Percentiles rank a stretch among this genome's conserved stretches.
These are phyloP conservation scores for Avicennia marina DNA, from an alignment of 257 asterid genomes.

Conservation along the genomic window DNA sequence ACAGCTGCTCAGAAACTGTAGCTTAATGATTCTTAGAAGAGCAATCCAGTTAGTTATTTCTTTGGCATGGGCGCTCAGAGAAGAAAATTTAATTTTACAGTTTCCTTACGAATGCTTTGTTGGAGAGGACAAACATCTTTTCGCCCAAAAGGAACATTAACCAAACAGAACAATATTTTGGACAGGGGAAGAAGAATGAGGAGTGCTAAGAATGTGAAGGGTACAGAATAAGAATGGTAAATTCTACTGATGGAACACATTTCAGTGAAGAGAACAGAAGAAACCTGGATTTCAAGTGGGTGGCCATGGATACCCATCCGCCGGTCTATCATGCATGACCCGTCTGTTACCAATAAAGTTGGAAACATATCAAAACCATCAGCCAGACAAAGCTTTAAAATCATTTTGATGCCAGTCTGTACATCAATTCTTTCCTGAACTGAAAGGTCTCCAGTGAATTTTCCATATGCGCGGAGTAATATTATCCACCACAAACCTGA, in stretches of 20 bases:
- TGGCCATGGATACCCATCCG: conserved; percentile 92
- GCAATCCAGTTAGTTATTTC: neutral
- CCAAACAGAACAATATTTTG: neutral
- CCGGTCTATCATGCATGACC: conserved; percentile 88
- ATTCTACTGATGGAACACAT: neutral
- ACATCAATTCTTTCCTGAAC: conserved; percentile 77
- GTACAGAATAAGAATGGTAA: conserved; percentile 1
- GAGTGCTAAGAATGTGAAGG: neutral
- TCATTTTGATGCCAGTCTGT: conserved; percentile 77
- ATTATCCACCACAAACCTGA: conserved; percentile 87
- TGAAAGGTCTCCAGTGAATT: conserved; percentile 70
- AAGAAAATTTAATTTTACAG: neutral
- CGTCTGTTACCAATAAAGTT: conserved; percentile 70
- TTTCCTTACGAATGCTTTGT: neutral
- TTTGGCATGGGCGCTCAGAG: neutral
- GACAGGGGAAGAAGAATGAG: neutral
- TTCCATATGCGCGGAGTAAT: conserved; percentile 74
- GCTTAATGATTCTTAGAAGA: neutral
- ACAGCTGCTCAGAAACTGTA: neutral
- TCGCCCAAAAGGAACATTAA: neutral
- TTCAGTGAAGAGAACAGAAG: conserved; percentile 4
- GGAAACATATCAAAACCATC: conserved; percentile 91
- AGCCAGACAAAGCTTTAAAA: conserved; percentile 65
- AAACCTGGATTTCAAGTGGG: conserved; percentile 81
- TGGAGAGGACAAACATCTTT: neutral